Base-by-base conservation (phyloP, 371 early-diverging fungal species). In the Haplosporangium sp. region DNA sequence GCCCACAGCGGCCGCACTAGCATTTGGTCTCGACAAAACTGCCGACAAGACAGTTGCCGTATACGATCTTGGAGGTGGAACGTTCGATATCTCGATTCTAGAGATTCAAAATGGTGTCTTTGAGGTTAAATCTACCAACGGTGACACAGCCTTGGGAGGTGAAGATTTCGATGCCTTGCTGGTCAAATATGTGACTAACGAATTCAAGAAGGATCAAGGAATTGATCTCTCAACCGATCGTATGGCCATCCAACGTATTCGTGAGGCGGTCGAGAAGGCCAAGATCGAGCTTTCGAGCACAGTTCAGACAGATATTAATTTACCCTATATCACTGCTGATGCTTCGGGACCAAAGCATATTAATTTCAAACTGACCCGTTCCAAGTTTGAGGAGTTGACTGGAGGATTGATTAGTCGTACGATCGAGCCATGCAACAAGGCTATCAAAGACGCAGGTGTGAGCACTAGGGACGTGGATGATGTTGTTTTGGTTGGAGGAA, bases 51-150 rank as follows among this genome's bases (percentile, higher is more conserved):
- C 73, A 3, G 92, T 99, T 48, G 98, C 98, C 39, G 99, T 99
- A n/a, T 99, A 96, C 88, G 99, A 99, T 91, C 91, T 99, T 71
- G 99, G 99, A 62, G 99, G 99, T 84, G 99, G 99, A 74, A 99
- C 99, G 4, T 99, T 99, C 87, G 99, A 99, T 96, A 95, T 99
- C 83, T 97, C 98, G 40, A 95, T 99, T 72, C 88, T 99, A 20
- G 98, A 98, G 84, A 94, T 99, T 76, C 96, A 97, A 76, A 93
- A 96, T 83, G 99, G 99, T 71, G 96, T 99, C 38, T 99, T 99
- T 79, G 99, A 99, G 88, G 98, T 98, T 82, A 97, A 97, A 88
- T 93, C 95, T 35, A 98, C 98, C 74, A 96, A 95, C 83, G 98
- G 98, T 76, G 97, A 98, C 86, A 98, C 97, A 7, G 96, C 97